Evolutionary conservation across 257 asterid genomes (phyloP).

Genomic region (Scutellaria galericulata): DNA sequence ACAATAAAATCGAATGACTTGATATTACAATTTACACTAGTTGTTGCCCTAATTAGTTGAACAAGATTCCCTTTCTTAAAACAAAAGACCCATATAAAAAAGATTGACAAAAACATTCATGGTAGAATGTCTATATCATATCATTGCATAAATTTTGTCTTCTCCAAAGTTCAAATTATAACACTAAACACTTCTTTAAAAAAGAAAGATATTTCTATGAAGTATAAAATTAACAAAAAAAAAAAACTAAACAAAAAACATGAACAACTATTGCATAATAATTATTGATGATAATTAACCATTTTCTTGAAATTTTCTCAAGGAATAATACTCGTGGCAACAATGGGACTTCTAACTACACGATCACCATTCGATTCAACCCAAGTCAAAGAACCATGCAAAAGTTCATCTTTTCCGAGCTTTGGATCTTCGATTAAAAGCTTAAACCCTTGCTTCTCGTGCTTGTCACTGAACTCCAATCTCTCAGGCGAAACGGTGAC

Average conservation of each 20-base stretch:
- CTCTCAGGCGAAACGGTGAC: constrained; percentile 59
- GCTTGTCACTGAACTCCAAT: constrained; percentile 49
- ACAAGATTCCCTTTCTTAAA: no score
- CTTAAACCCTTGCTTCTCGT: constrained; percentile 64
- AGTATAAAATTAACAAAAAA: neutral
- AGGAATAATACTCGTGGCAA: constrained; percentile 41
- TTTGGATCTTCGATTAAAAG: constrained; percentile 51
- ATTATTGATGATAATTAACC: constrained; percentile 7
- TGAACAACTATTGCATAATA: constrained; percentile 23
- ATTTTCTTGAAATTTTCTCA: constrained; percentile 27
- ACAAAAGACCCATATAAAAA: no score
- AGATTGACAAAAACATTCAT: no score
- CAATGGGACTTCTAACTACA: constrained; percentile 67
- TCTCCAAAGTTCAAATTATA: no score
- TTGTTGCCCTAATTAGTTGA: no score
- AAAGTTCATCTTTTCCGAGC: constrained; percentile 28
- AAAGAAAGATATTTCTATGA: constrained; percentile 1
- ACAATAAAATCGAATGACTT: no score
- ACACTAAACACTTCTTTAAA: neutral
- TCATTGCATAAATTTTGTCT: no score
- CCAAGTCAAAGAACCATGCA: constrained; percentile 66
- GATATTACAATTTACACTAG: no score
- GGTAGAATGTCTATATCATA: no score
- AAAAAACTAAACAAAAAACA: neutral
- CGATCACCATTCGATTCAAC: constrained; percentile 51